Evolutionary conservation across 2,329 filamentous ascomycete genomes (phyloP), one percentile per base, ranked within the genome.

Genomic region (Talaromyces piceae): DNA sequence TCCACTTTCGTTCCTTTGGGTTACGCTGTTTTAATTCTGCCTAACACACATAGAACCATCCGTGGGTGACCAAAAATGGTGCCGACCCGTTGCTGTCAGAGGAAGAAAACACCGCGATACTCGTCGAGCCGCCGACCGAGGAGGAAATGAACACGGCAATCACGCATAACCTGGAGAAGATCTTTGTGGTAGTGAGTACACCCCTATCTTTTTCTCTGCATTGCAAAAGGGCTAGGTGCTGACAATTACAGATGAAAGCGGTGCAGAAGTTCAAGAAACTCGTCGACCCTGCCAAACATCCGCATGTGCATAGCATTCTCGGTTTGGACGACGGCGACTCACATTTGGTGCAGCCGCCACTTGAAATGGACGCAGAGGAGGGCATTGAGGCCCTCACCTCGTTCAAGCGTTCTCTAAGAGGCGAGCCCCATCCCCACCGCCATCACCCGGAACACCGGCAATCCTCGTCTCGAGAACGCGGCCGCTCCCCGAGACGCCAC

Each of bases 81-180:
- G 78, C 74, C 6, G 91, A 97, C 67, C 82, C 82, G 54, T 74
- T 98, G 12, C 76, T 97, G 11, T 81, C 88, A 6, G 79, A 81
- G 41, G 86, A 90, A 57, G 91, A 96, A 63, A 98, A 98, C 60
- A 94, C 88, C 41, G 81, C 85, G 9, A 79, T 90, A 57, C 73
- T 89, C 13, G 77, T 97, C 27, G 88, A 90, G 55, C 81, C 84
- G 4, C 91, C 91, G 1, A 97, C 91, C 52, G 87, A 93, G 59
- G 83, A 91, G 51, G 93, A 98, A 70, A 81, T 96, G 63, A 89
- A 89, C 61, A 83, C 86, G 57, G 93, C 93, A 12, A 94, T 97
- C 57, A 97, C 93, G 2, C 82, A 81, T 22, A 94, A 90, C 63
- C 90, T 97, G 79, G 84, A 84, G 53, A 86, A 93, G 63, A 77